Evolutionary conservation across 129 eudicot genomes (phyloP), one percentile per base, ranked within the genome.

Genomic region (Arctium minus): DNA sequence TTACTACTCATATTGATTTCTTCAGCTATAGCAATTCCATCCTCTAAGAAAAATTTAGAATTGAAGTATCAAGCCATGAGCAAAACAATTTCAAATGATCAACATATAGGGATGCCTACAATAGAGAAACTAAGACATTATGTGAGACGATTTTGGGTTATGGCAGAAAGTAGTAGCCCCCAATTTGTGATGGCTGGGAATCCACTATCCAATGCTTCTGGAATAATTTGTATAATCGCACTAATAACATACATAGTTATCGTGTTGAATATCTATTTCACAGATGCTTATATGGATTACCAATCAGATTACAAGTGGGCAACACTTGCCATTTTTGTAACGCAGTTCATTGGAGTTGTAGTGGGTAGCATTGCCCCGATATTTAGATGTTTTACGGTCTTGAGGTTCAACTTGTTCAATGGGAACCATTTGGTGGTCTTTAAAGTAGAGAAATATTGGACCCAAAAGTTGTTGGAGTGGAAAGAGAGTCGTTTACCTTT

Each of bases 381-480:
- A 12, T 81, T 35, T 36, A 73, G 46, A 53, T 15, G 27, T 53
- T 53, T 53, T 53, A 53, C 1, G 7, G 65, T 15, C 27, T 53
- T 53, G 5, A 81, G 62, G 67, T 81, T 73, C 75, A 74, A 62
- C 12, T 73, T 46, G 8, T 65, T 64, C 12, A 8, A 64, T 37
- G 56, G 17, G 48, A 72, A 80, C 12, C 50, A n/a, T 30, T 46
- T 80, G 18, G 8, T n/a, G 22, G 53, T 33, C 4, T 71, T 81
- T 40, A 81, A 35, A 30, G 79, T 73, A 17, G 84, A 81, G 65
- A 81, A 73, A 22, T 81, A 81, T 17, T 73, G 84, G 84, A 62
- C 35, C 12, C 64, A 73, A 40, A 62, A 27, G 33, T 9, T 73
- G 27, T 29, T 0, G 4, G 74, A 30, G 46, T 30, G 85, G 80